These are phyloP conservation scores for Conoideocrella luteorostrata DNA, from an alignment of 2,329 filamentous ascomycete species.

Conservation along the genomic window DNA sequence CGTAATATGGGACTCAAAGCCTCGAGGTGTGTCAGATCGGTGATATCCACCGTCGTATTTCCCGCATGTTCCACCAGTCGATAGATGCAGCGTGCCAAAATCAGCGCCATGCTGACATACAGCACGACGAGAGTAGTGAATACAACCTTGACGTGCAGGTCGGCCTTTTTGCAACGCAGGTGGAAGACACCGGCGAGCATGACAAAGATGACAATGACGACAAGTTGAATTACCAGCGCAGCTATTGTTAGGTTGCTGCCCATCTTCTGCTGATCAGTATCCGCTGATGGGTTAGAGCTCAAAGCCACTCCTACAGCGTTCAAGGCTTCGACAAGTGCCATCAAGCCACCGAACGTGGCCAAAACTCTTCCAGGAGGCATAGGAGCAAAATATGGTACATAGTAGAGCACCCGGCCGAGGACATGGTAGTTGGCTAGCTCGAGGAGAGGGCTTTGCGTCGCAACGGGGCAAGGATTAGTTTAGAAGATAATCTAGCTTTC, in stretches of 20 bases:
- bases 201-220: conserved; percentile 39
- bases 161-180: conserved; percentile 19
- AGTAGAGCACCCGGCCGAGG: conserved; percentile 54
- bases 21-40: conserved; percentile 12
- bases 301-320: conserved; percentile 38
- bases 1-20: conserved; percentile 35
- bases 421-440: conserved; percentile 60
- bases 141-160: neutral
- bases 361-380: conserved; percentile 40
- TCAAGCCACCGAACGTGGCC: conserved; percentile 39
- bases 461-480: too few relatives aligned
- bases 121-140: conserved; percentile 20
- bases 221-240: conserved; percentile 40
- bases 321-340: conserved; percentile 38
- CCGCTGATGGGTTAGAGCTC: conserved; percentile 28
- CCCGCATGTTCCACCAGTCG: conserved; percentile 39
- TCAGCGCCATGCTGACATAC: conserved; percentile 40
- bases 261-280: conserved; percentile 20
- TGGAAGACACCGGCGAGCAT: conserved; percentile 40
- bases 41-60: conserved; percentile 15
- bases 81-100: conserved; percentile 47
- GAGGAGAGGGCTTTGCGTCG: conserved; percentile 55
- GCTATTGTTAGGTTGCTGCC: conserved; percentile 33
- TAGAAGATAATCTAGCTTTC: too few relatives aligned
- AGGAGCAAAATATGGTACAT: conserved; percentile 54